A percentile compares a stretch with the other conserved stretches of the same genome.
Conservation (phyloP, 140 eudicot species). For the Flaveria floridana region DNA sequence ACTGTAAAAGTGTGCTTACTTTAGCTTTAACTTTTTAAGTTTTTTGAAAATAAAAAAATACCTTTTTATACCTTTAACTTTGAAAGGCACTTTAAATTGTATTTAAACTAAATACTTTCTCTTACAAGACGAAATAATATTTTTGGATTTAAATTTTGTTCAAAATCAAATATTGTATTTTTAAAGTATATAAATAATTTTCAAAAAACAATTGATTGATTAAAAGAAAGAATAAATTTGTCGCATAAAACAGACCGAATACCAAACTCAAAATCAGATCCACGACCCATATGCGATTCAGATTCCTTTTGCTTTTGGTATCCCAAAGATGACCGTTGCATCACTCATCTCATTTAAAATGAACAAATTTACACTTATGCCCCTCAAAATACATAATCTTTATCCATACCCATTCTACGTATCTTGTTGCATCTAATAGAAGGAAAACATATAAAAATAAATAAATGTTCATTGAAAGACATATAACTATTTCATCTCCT, state of each 20-base stretch:
- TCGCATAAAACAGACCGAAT: constrained; percentile 22
- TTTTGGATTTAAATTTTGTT: background rate
- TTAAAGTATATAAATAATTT: background rate
- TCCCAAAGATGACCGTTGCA: constrained; percentile 42
- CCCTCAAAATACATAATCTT: background rate
- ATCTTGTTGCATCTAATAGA: background rate
- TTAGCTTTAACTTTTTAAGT: constrained; percentile 24
- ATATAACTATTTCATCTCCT: background rate
- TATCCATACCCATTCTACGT: background rate
- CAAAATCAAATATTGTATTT: too few relatives aligned
- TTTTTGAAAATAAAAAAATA: constrained; percentile 17
- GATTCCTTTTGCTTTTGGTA: constrained; percentile 39
- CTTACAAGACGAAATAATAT: background rate
- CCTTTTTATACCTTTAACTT: constrained; percentile 9
- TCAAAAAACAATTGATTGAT: constrained; percentile 16
- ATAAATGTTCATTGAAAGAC: background rate
- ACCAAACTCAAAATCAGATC: constrained; percentile 29
- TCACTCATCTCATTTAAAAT: constrained; percentile 10
- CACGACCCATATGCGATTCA: constrained; percentile 46
- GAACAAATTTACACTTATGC: constrained; percentile 24
- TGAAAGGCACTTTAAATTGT: background rate
- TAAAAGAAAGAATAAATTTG: constrained; percentile 21
- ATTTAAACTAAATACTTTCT: background rate
- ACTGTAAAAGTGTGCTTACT: constrained; percentile 9
- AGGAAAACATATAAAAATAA: background rate